phyloP scores from a whole-genome alignment of 331 rosid genomes.

The Acacia concinna region DNA sequence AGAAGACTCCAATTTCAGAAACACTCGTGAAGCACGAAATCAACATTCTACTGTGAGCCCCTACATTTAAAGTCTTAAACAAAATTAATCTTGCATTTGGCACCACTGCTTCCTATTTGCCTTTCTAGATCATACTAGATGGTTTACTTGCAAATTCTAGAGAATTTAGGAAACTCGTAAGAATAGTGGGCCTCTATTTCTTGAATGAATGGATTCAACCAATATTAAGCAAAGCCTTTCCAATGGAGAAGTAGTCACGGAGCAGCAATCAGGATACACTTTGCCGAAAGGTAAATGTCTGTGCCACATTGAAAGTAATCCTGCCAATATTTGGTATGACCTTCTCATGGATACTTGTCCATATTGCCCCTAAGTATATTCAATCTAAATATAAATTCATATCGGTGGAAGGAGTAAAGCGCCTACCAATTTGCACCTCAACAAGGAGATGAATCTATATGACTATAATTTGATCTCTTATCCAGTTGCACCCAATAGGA shows the following conservation, averaged over 20 bases:
- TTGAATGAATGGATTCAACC: neutral
- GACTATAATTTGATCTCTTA: neutral
- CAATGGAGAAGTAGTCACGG: neutral
- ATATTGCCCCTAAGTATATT: constrained; percentile 1
- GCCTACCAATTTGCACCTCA: neutral
- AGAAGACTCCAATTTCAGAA: neutral
- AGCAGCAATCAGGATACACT: neutral
- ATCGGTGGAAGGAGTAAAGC: neutral
- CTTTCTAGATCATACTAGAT: neutral
- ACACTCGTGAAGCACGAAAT: constrained; percentile 5
- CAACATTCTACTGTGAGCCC: neutral
- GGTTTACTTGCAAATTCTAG: neutral
- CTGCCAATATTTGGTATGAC: neutral
- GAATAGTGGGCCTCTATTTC: neutral
- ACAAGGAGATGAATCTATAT: neutral
- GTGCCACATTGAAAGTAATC: neutral
- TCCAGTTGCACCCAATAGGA: neutral
- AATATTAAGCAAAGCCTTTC: neutral
- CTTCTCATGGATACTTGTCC: neutral
- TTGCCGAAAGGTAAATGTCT: neutral
- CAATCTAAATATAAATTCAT: neutral
- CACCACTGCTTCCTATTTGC: neutral
- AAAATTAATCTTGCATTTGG: neutral
- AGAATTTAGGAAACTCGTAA: neutral
- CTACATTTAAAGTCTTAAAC: neutral